Conservation (phyloP, 2,329 filamentous ascomycete genomes). For the Cryoendolithus antarcticus region DNA sequence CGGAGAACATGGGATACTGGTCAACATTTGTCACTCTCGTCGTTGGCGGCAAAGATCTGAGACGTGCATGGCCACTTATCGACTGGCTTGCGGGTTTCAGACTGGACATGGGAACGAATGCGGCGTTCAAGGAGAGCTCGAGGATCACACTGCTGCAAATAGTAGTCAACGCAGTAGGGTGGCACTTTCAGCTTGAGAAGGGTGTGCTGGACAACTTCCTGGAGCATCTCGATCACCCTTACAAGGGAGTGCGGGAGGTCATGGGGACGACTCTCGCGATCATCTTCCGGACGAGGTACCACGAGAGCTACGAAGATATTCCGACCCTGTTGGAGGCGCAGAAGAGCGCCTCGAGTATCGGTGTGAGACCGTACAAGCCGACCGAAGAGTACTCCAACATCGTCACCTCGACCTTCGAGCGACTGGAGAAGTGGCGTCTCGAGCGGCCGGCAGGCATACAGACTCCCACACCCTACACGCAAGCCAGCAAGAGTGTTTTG, state of each 20-base stretch:
- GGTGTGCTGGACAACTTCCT: constrained; percentile 85
- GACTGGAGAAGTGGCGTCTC: constrained; percentile 76
- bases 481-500: constrained; percentile 88
- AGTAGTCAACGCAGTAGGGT: constrained; percentile 74
- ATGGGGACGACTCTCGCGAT: constrained; percentile 82
- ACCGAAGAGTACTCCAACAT: constrained; percentile 59
- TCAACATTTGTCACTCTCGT: constrained; percentile 84
- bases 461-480: constrained; percentile 86
- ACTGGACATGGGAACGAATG: constrained; percentile 87
- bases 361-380: constrained; percentile 71
- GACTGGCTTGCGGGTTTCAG: constrained; percentile 74
- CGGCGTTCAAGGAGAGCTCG: constrained; percentile 96
- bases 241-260: constrained; percentile 91
- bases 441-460: constrained; percentile 79
- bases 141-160: constrained; percentile 89
- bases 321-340: constrained; percentile 63
- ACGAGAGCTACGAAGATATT: constrained; percentile 83
- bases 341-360: constrained; percentile 67
- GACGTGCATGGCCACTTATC: constrained; percentile 74
- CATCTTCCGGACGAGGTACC: constrained; percentile 83
- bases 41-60: constrained; percentile 77
- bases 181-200: constrained; percentile 88
- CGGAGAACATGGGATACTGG: constrained; percentile 92
- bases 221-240: constrained; percentile 85
- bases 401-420: constrained; percentile 62